Evolutionary conservation across 164 flowering plant genomes (phyloP).

Genomic region (Cinnamomum chago): DNA sequence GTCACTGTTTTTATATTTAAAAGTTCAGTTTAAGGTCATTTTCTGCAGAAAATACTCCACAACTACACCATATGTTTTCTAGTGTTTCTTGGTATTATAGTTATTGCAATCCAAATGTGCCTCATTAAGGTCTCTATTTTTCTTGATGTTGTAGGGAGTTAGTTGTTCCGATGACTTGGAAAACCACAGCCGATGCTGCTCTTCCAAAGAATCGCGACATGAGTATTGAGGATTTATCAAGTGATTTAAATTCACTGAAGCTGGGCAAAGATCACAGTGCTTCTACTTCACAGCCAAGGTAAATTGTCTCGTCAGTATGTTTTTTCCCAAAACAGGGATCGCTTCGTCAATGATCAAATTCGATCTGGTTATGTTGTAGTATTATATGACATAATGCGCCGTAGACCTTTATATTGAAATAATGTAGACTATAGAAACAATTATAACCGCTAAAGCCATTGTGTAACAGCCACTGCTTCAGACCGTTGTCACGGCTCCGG

Average conservation of each 20-base stretch:
- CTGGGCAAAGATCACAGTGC: not conserved
- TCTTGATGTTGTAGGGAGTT: constrained; percentile 27
- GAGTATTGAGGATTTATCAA: not conserved
- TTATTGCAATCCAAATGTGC: not conserved
- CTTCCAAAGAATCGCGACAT: not conserved
- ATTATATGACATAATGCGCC: too few relatives aligned
- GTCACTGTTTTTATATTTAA: too few relatives aligned
- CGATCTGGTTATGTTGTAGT: too few relatives aligned
- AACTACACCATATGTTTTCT: not conserved
- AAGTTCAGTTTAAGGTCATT: not conserved
- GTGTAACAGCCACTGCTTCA: too few relatives aligned
- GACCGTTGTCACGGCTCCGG: too few relatives aligned
- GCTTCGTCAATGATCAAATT: too few relatives aligned
- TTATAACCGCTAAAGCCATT: too few relatives aligned
- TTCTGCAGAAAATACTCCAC: not conserved
- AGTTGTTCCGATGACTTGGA: constrained; percentile 62
- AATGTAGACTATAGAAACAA: too few relatives aligned
- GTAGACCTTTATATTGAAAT: too few relatives aligned
- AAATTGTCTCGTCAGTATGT: too few relatives aligned
- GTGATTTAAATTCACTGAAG: not conserved
- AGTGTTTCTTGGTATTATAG: too few relatives aligned
- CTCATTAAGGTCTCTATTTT: not conserved
- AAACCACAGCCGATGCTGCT: not conserved
- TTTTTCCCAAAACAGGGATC: too few relatives aligned
- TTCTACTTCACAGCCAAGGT: not conserved